Base-by-base conservation (phyloP, 1,284 basidiomycete species). In the Trametes polyzona region DNA sequence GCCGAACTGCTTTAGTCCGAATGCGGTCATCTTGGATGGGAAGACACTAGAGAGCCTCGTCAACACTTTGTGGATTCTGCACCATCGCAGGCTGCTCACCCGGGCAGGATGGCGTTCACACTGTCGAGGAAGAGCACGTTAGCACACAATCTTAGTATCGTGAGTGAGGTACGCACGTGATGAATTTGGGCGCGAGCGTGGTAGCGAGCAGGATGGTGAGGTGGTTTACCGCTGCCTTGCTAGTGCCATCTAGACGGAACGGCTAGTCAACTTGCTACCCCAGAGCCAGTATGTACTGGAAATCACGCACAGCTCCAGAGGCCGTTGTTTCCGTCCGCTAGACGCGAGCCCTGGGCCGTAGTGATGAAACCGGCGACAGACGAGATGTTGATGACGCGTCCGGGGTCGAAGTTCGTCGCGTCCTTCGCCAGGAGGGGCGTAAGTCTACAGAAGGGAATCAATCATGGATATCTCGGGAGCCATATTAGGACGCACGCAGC, bases 11-110 rank as follows among this genome's bases (percentile, higher is more conserved):
- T 85, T 81, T 65, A 93, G 77, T 4, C 87, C 90, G 53, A 80
- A 92, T 0, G 88, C 83, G 0, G 93, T 95, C 93, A 95, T 95
- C 72, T 88, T 90, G 52, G 88, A 90, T 0, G 90, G 91, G 76
- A 93, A 95, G n/a, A 93, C 77, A 10, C 89, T 90, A 64, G n/a
- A n/a, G n/a, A n/a, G n/a, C n/a, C 19, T 3, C 16, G 30, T 36
- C n/a, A 43, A 24, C 21, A 5, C 11, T 42, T 39, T 33, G 16
- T 35, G 4, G 11, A 4, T 26, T 3, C 23, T 10, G n/a, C 42
- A 12, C 24, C 27, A 39, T 19, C n/a, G 2, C 17, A 9, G 21
- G n/a, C 4, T 11, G 61, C 72, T 39, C 69, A 86, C 87, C 88
- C 91, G 5, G 92, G 92, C 52, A 83, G 78, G 53, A 95, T 93